phyloP scores from a whole-genome alignment of 768 basidiomycete species.

The Mycena filopes region DNA sequence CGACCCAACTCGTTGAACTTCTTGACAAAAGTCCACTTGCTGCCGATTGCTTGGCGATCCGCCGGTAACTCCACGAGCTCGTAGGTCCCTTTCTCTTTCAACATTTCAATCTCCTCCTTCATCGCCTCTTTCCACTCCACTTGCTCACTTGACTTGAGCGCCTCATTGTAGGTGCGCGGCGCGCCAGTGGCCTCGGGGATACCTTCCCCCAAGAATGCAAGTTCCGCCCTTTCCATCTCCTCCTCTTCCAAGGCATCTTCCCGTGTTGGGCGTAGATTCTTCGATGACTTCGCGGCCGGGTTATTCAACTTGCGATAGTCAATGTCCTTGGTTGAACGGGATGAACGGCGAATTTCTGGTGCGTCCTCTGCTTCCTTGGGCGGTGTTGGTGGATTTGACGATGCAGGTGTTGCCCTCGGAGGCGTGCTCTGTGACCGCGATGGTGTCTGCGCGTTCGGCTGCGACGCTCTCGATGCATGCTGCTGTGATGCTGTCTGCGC shows the following conservation, averaged over 20 bases:
- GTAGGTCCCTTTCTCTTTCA: conserved; percentile 26
- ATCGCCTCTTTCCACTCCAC: conserved; percentile 22
- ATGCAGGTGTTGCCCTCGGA: background rate
- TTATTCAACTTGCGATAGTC: conserved; percentile 26
- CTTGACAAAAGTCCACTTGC: no score
- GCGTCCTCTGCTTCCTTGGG: background rate
- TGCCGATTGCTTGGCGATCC: conserved; percentile 12
- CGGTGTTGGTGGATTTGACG: conserved; percentile 1
- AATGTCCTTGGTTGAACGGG: background rate
- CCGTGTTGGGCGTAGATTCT: background rate
- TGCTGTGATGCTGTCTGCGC: no score
- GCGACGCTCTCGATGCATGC: conserved; percentile 2
- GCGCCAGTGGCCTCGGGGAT: background rate
- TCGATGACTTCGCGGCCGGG: background rate
- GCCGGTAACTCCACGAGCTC: conserved; percentile 14
- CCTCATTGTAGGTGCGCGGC: conserved; percentile 8
- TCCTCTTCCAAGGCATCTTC: background rate
- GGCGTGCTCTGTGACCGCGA: background rate
- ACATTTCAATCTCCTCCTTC: conserved; percentile 25
- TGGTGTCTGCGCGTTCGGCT: conserved; percentile 13
- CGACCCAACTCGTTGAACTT: no score
- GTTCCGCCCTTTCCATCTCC: conserved; percentile 5
- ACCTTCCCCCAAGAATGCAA: background rate
- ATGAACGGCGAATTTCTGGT: background rate
- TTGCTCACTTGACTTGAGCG: conserved; percentile 9